Evolutionary conservation across 352 stramenopile genomes (phyloP), one percentile per base, ranked within the genome.

Genomic region (Pythium periplocum): DNA sequence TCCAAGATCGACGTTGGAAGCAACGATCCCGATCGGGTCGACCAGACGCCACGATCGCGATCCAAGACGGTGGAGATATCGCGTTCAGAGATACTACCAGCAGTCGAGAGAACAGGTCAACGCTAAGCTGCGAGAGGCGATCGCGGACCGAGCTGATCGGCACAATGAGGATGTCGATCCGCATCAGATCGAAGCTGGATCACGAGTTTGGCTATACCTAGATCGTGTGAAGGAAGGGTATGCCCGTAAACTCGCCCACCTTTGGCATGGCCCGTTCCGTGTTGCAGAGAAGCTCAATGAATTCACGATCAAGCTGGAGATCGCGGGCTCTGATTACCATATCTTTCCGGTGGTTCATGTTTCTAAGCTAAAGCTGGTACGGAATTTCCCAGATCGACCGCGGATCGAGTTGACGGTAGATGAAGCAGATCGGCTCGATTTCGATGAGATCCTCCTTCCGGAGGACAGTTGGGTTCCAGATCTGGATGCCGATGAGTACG

Each of bases 361-460:
- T 4, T 57, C 51, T 34, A 17, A 34, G 17, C 31, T 57, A 4
- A 57, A 57, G 50, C 11, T 52, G 1, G 57, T 41, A 36, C 33
- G n/a, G 6, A 4, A 26, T 47, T 64, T n/a, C 34, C 35, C 12
- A n/a, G 43, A 43, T 8, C 41, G 51, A 44, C 51, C 51, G 42
- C 31, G 1, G 9, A 38, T 42, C 38, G 11, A 7, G 7, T 42
- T 42, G 11, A 42, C 7, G 35, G 54, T 64, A 10, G 17, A 1
- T 1, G 10, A 6, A 0, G 48, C 11, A 2, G 45, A 56, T 8
- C 47, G 52, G 0, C 34, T 68, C 37, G 60, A 68, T 38, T 68
- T 68, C 55, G 60, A 68, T 26, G 51, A 68, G n/a, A 55, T 31
- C 0, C 34, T 68, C 40, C 10, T 68, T 1, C 61, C 61, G 3